Conservation (phyloP, 768 basidiomycete genomes). For the Naganishia vishniacii region DNA sequence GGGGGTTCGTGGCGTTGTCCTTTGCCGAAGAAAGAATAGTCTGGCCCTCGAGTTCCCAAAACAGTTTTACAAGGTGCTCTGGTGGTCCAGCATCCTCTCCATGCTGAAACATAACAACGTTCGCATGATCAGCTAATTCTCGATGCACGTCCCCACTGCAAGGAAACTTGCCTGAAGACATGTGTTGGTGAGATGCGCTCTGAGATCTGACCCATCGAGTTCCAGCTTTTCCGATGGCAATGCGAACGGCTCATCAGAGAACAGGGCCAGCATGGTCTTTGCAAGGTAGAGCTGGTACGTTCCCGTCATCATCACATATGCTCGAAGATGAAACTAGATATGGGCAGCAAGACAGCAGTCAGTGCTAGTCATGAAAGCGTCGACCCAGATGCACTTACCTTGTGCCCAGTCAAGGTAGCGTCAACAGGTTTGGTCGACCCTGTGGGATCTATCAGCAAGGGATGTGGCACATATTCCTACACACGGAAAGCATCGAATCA, state of each 20-base stretch:
- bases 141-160: background rate
- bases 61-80: conserved; percentile 59
- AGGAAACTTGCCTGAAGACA: conserved; percentile 59
- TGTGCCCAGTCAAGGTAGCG: conserved; percentile 45
- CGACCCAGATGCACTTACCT: conserved; percentile 33
- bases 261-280: conserved; percentile 76
- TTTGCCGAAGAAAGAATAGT: conserved; percentile 19
- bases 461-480: conserved; percentile 78
- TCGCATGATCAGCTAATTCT: conserved; percentile 13
- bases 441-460: conserved; percentile 69
- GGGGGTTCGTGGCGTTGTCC: conserved; percentile 40
- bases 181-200: conserved; percentile 84
- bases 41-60: conserved; percentile 68
- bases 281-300: conserved; percentile 75
- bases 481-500: background rate
- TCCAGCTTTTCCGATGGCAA: conserved; percentile 50
- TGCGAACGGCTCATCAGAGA: conserved; percentile 68
- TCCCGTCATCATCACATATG: conserved; percentile 62
- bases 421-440: conserved; percentile 41
- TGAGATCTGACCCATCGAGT: conserved; percentile 52
- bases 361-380: conserved; percentile 1
- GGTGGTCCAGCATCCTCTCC: conserved; percentile 58
- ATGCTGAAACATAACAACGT: conserved; percentile 49
- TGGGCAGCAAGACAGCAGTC: background rate
- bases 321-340: conserved; percentile 82